Evolutionary conservation across 345 rosid genomes (phyloP).

Genomic region (Eucalyptus sp.): DNA sequence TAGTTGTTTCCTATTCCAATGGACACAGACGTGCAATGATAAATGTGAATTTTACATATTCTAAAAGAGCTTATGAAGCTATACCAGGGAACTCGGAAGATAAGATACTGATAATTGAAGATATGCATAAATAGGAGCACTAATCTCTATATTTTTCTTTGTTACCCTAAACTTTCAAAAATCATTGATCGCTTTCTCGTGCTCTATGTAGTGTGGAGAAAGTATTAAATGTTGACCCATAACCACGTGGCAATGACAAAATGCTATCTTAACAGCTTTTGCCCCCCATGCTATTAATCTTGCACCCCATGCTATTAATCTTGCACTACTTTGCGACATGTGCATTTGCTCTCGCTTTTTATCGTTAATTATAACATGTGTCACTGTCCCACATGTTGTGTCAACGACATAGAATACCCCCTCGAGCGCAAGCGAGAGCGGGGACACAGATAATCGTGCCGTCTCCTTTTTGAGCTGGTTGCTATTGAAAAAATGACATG

Average conservation of each 20-base stretch:
- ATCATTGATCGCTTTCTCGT: neutral
- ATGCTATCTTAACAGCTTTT: neutral
- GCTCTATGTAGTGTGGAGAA: fast-evolving
- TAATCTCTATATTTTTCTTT: too few relatives aligned
- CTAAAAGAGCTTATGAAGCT: too few relatives aligned
- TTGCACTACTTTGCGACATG: fast-evolving
- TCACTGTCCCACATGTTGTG: neutral
- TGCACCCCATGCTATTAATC: neutral
- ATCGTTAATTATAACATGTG: neutral
- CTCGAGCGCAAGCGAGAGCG: fast-evolving
- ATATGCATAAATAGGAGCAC: fast-evolving
- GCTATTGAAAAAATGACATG: neutral
- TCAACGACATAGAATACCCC: neutral
- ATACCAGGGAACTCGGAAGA: fast-evolving
- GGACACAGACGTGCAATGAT: too few relatives aligned
- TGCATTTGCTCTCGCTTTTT: neutral
- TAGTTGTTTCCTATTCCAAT: neutral
- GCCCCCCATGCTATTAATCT: neutral
- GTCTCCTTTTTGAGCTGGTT: neutral
- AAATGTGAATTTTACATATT: too few relatives aligned
- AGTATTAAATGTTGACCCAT: too few relatives aligned
- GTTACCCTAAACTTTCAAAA: neutral
- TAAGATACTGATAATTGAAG: fast-evolving
- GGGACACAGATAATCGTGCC: fast-evolving
- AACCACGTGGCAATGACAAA: fast-evolving